These are phyloP conservation scores for Argentina anserina DNA, from an alignment of 306 rosid genomes.

Conservation along the genomic window DNA sequence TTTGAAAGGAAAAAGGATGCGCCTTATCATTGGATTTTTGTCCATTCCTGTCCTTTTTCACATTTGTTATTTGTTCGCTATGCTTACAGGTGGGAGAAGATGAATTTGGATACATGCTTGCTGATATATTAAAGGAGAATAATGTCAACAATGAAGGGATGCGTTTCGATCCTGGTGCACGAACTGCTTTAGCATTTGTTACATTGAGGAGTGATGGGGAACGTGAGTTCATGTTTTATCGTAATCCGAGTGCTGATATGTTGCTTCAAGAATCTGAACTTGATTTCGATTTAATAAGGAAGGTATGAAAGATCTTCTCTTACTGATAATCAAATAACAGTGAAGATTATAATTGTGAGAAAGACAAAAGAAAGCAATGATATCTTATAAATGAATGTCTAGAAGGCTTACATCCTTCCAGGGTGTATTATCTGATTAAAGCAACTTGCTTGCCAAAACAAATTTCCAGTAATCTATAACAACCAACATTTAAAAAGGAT, in stretches of 20 bases:
- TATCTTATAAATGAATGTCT: background rate
- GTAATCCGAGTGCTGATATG: conserved; percentile 99
- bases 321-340: conserved; percentile 5
- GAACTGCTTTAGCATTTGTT: conserved; percentile 97
- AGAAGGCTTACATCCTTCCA: background rate
- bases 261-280: conserved; percentile 80
- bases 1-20: background rate
- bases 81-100: conserved; percentile 84
- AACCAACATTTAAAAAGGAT: background rate
- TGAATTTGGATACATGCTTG: conserved; percentile 98
- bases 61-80: conserved; percentile 11
- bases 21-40: too few relatives aligned
- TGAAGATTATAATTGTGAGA: background rate
- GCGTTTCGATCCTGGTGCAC: conserved; percentile 90
- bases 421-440: conserved; percentile 17
- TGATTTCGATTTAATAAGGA: conserved; percentile 64
- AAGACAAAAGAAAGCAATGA: conserved; percentile 1
- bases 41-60: background rate
- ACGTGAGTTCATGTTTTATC: conserved; percentile 98
- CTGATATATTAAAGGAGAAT: conserved; percentile 76
- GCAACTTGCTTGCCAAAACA: background rate
- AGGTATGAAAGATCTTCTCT: conserved; percentile 43
- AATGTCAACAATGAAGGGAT: conserved; percentile 79
- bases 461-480: conserved; percentile 5
- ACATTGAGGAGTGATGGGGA: conserved; percentile 84